Evolutionary conservation across 192 early-diverging fungal genomes (phyloP).

Genomic region (Entomortierella parvispora): DNA sequence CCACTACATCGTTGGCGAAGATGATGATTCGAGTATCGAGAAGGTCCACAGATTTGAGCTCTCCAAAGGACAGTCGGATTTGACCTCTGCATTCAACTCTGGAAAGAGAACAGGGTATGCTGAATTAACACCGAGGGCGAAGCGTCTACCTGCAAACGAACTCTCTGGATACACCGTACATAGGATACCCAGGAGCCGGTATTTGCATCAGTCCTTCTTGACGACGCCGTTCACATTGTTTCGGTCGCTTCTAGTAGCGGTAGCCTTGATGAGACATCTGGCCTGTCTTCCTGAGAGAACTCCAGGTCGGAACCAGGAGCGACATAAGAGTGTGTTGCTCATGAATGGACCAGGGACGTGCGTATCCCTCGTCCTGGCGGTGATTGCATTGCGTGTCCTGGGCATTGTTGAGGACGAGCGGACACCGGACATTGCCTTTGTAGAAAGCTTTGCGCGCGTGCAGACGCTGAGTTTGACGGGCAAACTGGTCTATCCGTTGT

Average conservation of each 20-base stretch:
- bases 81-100: not conserved
- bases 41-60: conserved; percentile 66
- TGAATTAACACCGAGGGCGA: no score
- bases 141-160: no score
- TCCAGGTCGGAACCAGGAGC: not conserved
- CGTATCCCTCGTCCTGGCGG: conserved; percentile 37
- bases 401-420: conserved; percentile 24
- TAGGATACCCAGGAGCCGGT: conserved; percentile 76
- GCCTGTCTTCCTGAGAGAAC: conserved; percentile 6
- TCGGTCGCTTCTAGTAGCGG: conserved; percentile 57
- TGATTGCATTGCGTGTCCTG: conserved; percentile 30
- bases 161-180: conserved; percentile 57
- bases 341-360: conserved; percentile 51
- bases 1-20: conserved; percentile 77
- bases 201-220: conserved; percentile 76
- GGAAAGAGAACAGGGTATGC: no score
- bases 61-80: conserved; percentile 6
- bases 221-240: conserved; percentile 61
- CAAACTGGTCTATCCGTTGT: conserved; percentile 79
- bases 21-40: conserved; percentile 68
- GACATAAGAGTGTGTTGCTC: conserved; percentile 17
- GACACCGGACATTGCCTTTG: conserved; percentile 71
- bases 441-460: conserved; percentile 95
- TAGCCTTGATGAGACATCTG: conserved; percentile 35
- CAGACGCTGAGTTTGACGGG: conserved; percentile 87